Percentiles rank a stretch among this genome's conserved stretches.
Conservation (phyloP, 495 filamentous ascomycete genomes). For the Penicillium ochrochloron region DNA sequence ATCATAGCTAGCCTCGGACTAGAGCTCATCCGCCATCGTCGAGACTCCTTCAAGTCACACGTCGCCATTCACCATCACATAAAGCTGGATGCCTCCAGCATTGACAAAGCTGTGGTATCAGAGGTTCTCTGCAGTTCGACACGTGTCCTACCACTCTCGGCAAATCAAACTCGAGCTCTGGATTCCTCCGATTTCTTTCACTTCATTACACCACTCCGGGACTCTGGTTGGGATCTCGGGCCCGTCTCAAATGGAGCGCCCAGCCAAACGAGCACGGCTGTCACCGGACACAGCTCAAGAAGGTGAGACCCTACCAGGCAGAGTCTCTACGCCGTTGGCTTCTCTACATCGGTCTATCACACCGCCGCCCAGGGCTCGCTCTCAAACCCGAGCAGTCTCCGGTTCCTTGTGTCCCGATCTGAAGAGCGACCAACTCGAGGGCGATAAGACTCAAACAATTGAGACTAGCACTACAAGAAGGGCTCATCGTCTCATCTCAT, state of each 20-base stretch:
- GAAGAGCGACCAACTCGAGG: background rate
- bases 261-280: slow-evolving; percentile 24
- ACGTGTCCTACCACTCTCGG: background rate
- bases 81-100: background rate
- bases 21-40: background rate
- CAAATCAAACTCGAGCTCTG: background rate
- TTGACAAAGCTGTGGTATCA: background rate
- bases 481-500: slow-evolving; percentile 41
- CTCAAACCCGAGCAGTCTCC: slow-evolving; percentile 2
- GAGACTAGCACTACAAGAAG: background rate
- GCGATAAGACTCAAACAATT: background rate
- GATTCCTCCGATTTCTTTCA: background rate
- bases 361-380: slow-evolving; percentile 31
- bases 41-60: background rate
- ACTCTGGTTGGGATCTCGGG: background rate
- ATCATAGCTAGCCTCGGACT: background rate
- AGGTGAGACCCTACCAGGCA: background rate
- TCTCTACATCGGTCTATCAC: slow-evolving; percentile 45
- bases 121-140: background rate
- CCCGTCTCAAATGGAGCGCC: slow-evolving; percentile 16
- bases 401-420: slow-evolving; percentile 13
- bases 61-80: background rate
- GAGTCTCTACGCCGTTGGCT: slow-evolving; percentile 22
- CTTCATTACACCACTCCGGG: background rate
- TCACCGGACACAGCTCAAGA: slow-evolving; percentile 11